Evolutionary conservation across 1,284 basidiomycete species (phyloP).

Genomic region (Microbotryomycetes sp.): DNA sequence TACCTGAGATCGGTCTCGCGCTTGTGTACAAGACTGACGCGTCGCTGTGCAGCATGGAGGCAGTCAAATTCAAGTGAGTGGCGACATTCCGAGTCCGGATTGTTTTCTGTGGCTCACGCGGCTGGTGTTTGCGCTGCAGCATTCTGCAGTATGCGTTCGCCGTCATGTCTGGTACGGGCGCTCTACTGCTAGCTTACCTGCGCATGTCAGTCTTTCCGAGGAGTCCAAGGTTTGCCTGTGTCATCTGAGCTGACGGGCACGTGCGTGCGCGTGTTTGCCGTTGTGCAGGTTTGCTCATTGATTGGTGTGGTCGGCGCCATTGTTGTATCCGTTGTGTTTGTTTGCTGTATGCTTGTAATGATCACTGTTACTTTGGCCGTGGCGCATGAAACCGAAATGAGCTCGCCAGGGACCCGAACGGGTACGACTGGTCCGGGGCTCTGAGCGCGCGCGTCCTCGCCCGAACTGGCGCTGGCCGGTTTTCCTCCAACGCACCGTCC

Average conservation of each 20-base stretch:
- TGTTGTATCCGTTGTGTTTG: no score
- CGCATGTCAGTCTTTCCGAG: slow-evolving; percentile 32
- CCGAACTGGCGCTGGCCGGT: neutral
- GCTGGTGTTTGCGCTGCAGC: slow-evolving; percentile 2
- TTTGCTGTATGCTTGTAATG: no score
- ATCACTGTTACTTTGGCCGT: no score
- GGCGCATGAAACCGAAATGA: no score
- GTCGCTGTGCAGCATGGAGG: slow-evolving; percentile 29
- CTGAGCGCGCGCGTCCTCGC: neutral
- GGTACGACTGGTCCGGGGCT: no score
- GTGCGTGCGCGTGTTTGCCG: no score
- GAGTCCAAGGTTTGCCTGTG: no score
- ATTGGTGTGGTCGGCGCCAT: no score
- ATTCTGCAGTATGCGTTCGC: slow-evolving; percentile 35
- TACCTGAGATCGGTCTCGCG: neutral
- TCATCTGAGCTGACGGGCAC: neutral
- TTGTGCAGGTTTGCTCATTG: no score
- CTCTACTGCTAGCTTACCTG: slow-evolving; percentile 32
- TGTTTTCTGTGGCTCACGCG: neutral
- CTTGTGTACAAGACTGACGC: neutral
- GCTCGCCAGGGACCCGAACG: no score
- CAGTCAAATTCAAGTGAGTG: slow-evolving; percentile 35
- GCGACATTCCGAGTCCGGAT: neutral
- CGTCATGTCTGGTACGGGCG: slow-evolving; percentile 35
- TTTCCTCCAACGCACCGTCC: neutral